Evolutionary conservation across 2,329 filamentous ascomycete genomes (phyloP).

Genomic region (Chaetomium sp.): DNA sequence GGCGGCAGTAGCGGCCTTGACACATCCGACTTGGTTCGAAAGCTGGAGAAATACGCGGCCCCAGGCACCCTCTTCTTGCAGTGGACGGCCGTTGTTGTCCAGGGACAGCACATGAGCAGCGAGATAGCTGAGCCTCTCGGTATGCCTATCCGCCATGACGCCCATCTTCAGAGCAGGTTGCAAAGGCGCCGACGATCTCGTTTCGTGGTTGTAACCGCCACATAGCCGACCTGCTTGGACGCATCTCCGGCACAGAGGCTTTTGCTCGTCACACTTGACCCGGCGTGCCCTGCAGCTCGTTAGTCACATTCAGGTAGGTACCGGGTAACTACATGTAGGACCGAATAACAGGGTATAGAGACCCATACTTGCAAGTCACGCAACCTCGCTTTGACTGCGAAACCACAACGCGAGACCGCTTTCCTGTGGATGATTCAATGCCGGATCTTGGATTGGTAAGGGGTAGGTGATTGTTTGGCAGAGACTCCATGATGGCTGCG

Average conservation of each 20-base stretch:
- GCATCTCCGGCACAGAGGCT: conserved; percentile 11
- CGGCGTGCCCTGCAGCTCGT: not conserved
- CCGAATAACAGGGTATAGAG: not conserved
- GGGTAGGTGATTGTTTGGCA: not conserved
- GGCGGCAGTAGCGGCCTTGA: conserved; percentile 10
- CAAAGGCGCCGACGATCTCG: not conserved
- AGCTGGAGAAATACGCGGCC: conserved; percentile 9
- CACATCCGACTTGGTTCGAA: conserved; percentile 7
- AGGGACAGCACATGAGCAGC: conserved; percentile 11
- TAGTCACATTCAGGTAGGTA: too few species aligned
- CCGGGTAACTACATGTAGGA: too few species aligned
- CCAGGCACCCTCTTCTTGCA: conserved; percentile 8
- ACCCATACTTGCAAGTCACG: conserved; percentile 14
- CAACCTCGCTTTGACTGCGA: conserved; percentile 14
- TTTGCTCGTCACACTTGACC: conserved; percentile 16
- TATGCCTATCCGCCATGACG: not conserved
- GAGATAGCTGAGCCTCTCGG: conserved; percentile 10
- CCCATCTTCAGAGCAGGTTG: conserved; percentile 1
- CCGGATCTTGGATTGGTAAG: not conserved
- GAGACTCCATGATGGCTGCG: not conserved
- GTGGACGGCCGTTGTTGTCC: conserved; percentile 6
- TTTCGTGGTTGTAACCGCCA: conserved; percentile 2
- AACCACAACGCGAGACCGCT: conserved; percentile 11
- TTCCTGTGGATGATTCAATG: not conserved
- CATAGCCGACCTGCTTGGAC: conserved; percentile 9